Conservation (phyloP, 805 yeast genomes). For the Metschnikowia bowlesiae region DNA sequence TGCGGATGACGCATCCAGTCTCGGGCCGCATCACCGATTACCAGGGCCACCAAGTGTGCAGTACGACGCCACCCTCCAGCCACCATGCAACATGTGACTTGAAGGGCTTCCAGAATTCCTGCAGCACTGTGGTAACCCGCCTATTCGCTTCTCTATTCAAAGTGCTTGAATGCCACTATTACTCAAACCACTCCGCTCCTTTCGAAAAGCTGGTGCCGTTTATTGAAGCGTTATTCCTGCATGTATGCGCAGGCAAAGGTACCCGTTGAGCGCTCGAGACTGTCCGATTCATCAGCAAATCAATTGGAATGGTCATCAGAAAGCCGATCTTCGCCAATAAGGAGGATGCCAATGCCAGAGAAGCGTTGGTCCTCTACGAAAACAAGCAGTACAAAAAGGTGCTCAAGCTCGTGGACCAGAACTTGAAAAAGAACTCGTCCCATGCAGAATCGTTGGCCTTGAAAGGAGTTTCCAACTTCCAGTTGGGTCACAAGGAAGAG, state of each 20-base stretch:
- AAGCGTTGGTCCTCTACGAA: constrained; percentile 81
- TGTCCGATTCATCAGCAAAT: not conserved
- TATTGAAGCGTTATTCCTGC: not conserved
- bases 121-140: too few species aligned
- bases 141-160: too few species aligned
- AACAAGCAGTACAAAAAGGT: constrained; percentile 83
- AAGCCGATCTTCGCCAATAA: constrained; percentile 43
- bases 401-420: constrained; percentile 65
- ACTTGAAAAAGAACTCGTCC: constrained; percentile 67
- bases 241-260: not conserved
- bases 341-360: constrained; percentile 73
- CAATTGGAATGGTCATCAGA: constrained; percentile 11
- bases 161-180: too few species aligned
- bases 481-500: constrained; percentile 56
- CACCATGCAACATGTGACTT: not conserved
- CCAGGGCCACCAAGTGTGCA: not conserved
- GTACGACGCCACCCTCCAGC: not conserved
- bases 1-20: not conserved
- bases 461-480: constrained; percentile 68
- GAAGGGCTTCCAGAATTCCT: too few species aligned
- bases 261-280: not conserved
- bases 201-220: too few species aligned
- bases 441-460: constrained; percentile 81
- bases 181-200: too few species aligned
- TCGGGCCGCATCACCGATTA: not conserved